Percentiles rank a stretch among this genome's conserved stretches.
Evolutionary conservation across 1,284 basidiomycete genomes (phyloP).

Genomic region (Phellopilus nigrolimitatus): DNA sequence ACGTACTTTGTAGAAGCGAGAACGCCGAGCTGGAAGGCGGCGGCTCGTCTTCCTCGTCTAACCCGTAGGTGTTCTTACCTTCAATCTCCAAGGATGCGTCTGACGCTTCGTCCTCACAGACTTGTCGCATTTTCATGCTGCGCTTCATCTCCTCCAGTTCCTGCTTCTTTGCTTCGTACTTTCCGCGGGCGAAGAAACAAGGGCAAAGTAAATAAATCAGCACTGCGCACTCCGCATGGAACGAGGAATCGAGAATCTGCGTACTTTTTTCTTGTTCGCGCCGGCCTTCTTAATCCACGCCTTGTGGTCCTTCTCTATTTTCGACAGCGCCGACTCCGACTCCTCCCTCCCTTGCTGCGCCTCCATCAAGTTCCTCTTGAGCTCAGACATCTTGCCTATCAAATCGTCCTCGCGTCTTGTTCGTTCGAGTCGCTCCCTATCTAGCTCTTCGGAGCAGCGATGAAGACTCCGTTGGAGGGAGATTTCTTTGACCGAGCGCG

Average conservation of each 20-base stretch:
- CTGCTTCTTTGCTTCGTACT: too few species aligned
- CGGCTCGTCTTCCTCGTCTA: background rate
- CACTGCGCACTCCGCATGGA: too few species aligned
- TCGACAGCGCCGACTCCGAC: background rate
- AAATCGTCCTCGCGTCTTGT: background rate
- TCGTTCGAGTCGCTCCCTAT: background rate
- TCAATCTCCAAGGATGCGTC: background rate
- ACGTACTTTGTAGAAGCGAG: background rate
- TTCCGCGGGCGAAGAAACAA: too few species aligned
- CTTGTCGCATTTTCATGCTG: too few species aligned
- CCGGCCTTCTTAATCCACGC: too few species aligned
- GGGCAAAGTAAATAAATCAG: too few species aligned
- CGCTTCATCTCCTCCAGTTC: too few species aligned
- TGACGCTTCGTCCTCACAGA: background rate
- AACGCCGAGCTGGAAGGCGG: background rate
- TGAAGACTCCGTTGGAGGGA: background rate
- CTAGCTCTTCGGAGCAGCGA: background rate
- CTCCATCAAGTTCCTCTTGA: background rate
- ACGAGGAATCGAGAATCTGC: too few species aligned
- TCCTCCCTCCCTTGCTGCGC: background rate
- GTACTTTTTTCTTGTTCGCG: too few species aligned
- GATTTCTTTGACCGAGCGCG: background rate
- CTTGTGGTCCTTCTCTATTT: too few species aligned
- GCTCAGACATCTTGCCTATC: background rate
- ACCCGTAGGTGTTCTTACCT: background rate